Percentiles rank a stretch among this genome's conserved stretches.
Evolutionary conservation across 768 basidiomycete genomes (phyloP).

Genomic region (Russula virescens): DNA sequence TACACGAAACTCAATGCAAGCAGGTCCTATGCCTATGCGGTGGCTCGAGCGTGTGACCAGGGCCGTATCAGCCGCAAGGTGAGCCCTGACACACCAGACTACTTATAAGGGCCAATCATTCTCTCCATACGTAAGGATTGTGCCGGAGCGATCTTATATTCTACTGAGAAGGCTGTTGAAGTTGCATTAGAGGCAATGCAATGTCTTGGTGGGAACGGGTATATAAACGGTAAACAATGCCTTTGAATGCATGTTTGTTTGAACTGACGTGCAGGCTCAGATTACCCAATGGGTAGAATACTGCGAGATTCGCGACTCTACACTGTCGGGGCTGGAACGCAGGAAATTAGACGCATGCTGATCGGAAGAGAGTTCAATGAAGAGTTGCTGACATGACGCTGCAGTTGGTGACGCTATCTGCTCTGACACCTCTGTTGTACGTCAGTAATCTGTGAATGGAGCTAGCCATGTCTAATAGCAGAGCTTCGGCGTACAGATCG

Average conservation of each 20-base stretch:
- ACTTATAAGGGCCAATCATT: not conserved
- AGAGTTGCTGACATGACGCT: slow-evolving; percentile 35
- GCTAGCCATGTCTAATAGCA: too few species aligned
- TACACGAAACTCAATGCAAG: slow-evolving; percentile 89
- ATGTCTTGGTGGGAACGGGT: slow-evolving; percentile 91
- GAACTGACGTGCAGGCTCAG: slow-evolving; percentile 29
- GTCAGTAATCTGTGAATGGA: not conserved
- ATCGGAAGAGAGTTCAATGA: slow-evolving; percentile 92
- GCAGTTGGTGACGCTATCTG: not conserved
- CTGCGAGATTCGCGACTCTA: slow-evolving; percentile 85
- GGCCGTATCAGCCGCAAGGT: slow-evolving; percentile 75
- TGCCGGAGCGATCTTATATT: slow-evolving; percentile 90
- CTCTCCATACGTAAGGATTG: slow-evolving; percentile 62
- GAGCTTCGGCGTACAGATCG: not conserved
- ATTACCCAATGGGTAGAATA: slow-evolving; percentile 86
- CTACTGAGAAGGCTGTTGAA: slow-evolving; percentile 87
- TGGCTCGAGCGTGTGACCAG: slow-evolving; percentile 81
- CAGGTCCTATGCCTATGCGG: slow-evolving; percentile 88
- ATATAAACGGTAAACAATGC: slow-evolving; percentile 70
- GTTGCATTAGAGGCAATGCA: slow-evolving; percentile 91
- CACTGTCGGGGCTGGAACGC: slow-evolving; percentile 94
- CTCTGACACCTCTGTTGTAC: not conserved
- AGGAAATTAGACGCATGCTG: slow-evolving; percentile 91
- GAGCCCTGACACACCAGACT: slow-evolving; percentile 29
- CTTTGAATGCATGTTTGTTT: not conserved